A percentile compares a stretch with the other conserved stretches of the same genome.
Evolutionary conservation across 2,329 filamentous ascomycete genomes (phyloP).

Genomic region (Clonostachys rosea): DNA sequence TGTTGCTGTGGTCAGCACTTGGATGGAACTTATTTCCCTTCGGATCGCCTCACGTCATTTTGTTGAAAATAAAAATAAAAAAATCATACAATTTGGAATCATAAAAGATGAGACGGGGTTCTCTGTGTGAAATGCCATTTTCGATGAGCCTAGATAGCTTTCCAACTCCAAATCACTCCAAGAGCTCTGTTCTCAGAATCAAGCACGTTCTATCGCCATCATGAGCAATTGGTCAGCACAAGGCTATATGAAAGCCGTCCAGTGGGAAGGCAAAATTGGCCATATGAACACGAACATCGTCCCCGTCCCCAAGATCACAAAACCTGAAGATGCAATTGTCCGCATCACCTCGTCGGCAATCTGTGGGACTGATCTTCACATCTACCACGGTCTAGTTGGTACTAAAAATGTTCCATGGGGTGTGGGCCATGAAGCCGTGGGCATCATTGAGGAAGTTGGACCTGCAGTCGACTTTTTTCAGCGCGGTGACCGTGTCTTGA

Average conservation of each 20-base stretch:
- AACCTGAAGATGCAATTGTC: conserved; percentile 35
- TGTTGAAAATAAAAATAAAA: too few relatives aligned
- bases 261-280: conserved; percentile 29
- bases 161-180: too few relatives aligned
- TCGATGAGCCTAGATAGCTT: too few relatives aligned
- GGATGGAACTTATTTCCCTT: too few relatives aligned
- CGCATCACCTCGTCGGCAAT: conserved; percentile 23
- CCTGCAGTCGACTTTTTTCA: conserved; percentile 21
- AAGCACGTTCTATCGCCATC: too few relatives aligned
- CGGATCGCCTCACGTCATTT: too few relatives aligned
- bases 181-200: too few relatives aligned
- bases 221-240: too few relatives aligned
- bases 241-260: neutral
- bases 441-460: conserved; percentile 27
- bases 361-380: conserved; percentile 27
- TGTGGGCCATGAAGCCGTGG: conserved; percentile 35
- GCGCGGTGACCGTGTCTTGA: conserved; percentile 31
- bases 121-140: too few relatives aligned
- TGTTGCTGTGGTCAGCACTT: too few relatives aligned
- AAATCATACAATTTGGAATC: too few relatives aligned
- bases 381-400: conserved; percentile 17
- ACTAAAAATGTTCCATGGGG: conserved; percentile 9
- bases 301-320: conserved; percentile 51
- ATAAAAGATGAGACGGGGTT: too few relatives aligned
- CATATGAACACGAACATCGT: conserved; percentile 58